A percentile compares a stretch with the other conserved stretches of the same genome.
These are phyloP conservation scores for Dissophora globulifera DNA, from an alignment of 192 early-diverging fungal genomes.

Conservation along the genomic window DNA sequence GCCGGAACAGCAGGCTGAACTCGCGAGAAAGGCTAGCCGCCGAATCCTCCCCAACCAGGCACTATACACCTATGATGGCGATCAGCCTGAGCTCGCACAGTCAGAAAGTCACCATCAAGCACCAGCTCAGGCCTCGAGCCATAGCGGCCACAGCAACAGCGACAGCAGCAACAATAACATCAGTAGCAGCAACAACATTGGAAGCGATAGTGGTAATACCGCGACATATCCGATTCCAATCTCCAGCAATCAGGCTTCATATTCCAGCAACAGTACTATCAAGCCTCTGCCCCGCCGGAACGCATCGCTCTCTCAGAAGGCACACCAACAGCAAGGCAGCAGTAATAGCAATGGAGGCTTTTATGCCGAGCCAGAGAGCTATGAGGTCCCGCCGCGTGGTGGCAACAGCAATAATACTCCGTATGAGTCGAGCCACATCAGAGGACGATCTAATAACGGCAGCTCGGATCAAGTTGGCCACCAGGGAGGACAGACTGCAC, in stretches of 20 bases:
- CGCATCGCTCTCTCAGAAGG: constrained; percentile 33
- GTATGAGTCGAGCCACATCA: constrained; percentile 8
- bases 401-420: constrained; percentile 1
- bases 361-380: constrained; percentile 3
- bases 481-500: not conserved
- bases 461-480: constrained; percentile 8
- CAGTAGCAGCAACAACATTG: not conserved
- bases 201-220: constrained; percentile 1
- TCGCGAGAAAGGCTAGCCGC: constrained; percentile 46
- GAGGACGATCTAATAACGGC: constrained; percentile 15
- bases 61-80: constrained; percentile 39
- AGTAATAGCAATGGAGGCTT: not conserved
- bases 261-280: not conserved
- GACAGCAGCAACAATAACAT: not conserved
- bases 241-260: not conserved
- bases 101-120: too few species aligned
- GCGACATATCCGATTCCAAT: not conserved
- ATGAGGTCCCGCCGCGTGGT: constrained; percentile 4
- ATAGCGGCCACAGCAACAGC: not conserved
- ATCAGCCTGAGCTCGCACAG: not conserved
- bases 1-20: constrained; percentile 45
- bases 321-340: constrained; percentile 10
- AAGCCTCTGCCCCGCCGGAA: constrained; percentile 20
- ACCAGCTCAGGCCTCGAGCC: not conserved
- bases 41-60: constrained; percentile 51